phyloP scores from a whole-genome alignment of 768 basidiomycete genomes.

The Amanita subjunquillea region DNA sequence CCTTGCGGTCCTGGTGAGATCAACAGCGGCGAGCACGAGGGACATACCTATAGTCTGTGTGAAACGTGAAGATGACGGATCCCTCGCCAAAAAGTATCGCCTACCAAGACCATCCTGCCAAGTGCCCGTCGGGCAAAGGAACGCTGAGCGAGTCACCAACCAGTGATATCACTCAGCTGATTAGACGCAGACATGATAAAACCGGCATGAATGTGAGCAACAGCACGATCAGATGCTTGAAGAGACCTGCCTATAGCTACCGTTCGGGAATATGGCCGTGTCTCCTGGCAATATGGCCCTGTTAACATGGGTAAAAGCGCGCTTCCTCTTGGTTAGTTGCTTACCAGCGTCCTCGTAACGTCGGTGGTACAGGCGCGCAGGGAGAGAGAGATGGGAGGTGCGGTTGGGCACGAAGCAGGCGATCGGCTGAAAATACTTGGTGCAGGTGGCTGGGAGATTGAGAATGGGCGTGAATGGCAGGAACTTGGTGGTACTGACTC shows the following conservation, averaged over 20 bases:
- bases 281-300: constrained; percentile 91
- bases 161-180: not conserved
- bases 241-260: constrained; percentile 56
- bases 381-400: too few species aligned
- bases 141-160: constrained; percentile 48
- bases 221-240: constrained; percentile 8
- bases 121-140: constrained; percentile 67
- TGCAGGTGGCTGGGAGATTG: too few species aligned
- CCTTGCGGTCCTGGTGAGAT: constrained; percentile 23
- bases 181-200: constrained; percentile 37
- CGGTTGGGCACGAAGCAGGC: too few species aligned
- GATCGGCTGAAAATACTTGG: too few species aligned
- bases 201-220: constrained; percentile 21
- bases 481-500: too few species aligned
- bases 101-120: constrained; percentile 85
- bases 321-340: constrained; percentile 70
- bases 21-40: not conserved
- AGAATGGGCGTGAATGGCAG: too few species aligned
- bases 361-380: too few species aligned
- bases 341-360: too few species aligned
- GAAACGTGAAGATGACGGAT: constrained; percentile 4
- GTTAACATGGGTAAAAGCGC: constrained; percentile 87
- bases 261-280: constrained; percentile 69
- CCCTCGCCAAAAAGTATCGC: constrained; percentile 11
- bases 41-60: constrained; percentile 49